These are phyloP conservation scores for Jimgerdemannia lactiflua DNA, from an alignment of 192 early-diverging fungal genomes.

Conservation along the genomic window DNA sequence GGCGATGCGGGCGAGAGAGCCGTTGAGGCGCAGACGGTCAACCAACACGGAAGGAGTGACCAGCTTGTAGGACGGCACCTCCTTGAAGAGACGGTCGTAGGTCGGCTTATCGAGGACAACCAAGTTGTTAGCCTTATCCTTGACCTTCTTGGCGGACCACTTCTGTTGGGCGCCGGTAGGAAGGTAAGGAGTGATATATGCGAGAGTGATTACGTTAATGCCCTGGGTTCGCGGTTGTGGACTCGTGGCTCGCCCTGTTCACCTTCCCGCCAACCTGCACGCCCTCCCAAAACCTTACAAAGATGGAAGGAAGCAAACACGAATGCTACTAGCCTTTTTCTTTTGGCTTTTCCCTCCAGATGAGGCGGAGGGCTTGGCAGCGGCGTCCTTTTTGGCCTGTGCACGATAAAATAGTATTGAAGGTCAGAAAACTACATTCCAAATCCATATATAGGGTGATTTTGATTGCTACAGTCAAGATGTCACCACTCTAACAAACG, in stretches of 20 bases:
- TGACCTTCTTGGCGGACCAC: constrained; percentile 99
- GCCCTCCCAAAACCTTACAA: background rate
- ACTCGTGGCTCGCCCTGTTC: background rate
- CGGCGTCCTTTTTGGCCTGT: constrained; percentile 62
- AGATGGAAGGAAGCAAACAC: background rate
- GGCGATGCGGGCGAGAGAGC: constrained; percentile 93
- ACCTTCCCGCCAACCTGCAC: background rate
- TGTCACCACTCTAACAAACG: too few species aligned
- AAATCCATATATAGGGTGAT: background rate
- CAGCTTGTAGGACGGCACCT: constrained; percentile 99
- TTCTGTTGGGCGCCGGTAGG: constrained; percentile 58
- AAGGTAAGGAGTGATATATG: background rate
- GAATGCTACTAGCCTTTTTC: constrained; percentile 13
- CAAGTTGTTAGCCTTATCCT: constrained; percentile 99
- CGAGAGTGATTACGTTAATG: background rate
- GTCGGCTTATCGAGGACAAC: constrained; percentile 97
- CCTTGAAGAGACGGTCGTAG: constrained; percentile 99
- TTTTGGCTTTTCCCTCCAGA: constrained; percentile 62
- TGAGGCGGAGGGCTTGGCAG: constrained; percentile 53
- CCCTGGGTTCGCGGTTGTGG: too few species aligned
- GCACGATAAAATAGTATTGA: background rate
- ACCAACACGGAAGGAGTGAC: constrained; percentile 97
- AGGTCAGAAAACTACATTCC: too few species aligned
- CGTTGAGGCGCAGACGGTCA: constrained; percentile 98
- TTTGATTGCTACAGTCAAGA: too few species aligned